Evolutionary conservation across 139 green algal genomes (phyloP).

Genomic region (Asterochloris erici): DNA sequence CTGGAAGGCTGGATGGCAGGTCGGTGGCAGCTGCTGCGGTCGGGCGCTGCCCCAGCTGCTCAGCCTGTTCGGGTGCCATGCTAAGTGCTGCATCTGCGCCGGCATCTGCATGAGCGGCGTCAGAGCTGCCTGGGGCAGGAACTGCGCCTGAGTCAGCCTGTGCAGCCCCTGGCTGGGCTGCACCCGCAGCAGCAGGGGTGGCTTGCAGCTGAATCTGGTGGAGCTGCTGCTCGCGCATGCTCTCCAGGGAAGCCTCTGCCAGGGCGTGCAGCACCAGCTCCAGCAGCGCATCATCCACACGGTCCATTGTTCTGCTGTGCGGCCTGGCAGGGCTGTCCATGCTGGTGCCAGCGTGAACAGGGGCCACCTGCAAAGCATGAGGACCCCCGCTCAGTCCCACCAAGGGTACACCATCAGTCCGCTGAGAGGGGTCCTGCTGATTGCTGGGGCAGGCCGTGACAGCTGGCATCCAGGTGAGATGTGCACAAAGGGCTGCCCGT

Average conservation of each 20-base stretch:
- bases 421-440: too few species aligned
- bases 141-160: background rate
- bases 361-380: too few species aligned
- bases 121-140: background rate
- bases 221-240: background rate
- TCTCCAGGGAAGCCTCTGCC: slow-evolving; percentile 7
- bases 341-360: too few species aligned
- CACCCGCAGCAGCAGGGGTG: too few species aligned
- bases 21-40: background rate
- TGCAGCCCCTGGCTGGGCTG: background rate
- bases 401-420: too few species aligned
- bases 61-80: background rate
- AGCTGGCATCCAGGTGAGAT: too few species aligned
- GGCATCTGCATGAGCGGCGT: background rate
- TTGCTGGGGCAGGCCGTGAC: too few species aligned
- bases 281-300: slow-evolving; percentile 10
- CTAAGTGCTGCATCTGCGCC: background rate
- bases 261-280: slow-evolving; percentile 13
- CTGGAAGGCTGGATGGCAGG: too few species aligned
- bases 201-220: background rate
- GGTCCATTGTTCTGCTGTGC: too few species aligned
- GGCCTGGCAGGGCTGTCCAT: too few species aligned
- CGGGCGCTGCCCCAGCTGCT: background rate
- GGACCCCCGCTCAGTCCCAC: too few species aligned
- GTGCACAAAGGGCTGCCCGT: too few species aligned